A percentile compares a stretch with the other conserved stretches of the same genome.
phyloP scores from a whole-genome alignment of 257 asterid species.

The Rubia yunnanensis region DNA sequence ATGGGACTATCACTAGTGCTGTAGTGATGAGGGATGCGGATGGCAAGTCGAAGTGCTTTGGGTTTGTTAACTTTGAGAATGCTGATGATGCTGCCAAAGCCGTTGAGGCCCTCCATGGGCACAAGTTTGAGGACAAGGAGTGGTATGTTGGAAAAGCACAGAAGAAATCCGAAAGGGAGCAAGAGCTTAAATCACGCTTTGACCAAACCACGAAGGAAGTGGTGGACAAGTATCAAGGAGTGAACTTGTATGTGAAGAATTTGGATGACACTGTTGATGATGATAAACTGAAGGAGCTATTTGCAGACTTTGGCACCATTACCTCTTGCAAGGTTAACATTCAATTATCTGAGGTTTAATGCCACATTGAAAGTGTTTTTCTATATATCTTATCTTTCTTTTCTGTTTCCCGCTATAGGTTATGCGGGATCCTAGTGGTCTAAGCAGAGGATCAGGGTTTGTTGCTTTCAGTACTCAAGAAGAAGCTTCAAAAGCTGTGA shows the following conservation, averaged over 20 bases:
- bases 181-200: constrained; percentile 33
- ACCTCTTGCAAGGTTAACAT: constrained; percentile 46
- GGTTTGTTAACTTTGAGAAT: constrained; percentile 48
- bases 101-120: constrained; percentile 46
- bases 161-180: constrained; percentile 51
- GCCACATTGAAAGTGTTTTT: not conserved
- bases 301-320: constrained; percentile 37
- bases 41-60: constrained; percentile 50
- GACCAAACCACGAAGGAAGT: constrained; percentile 41
- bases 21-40: constrained; percentile 51
- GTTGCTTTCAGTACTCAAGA: constrained; percentile 55
- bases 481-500: constrained; percentile 59
- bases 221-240: constrained; percentile 41
- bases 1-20: constrained; percentile 45
- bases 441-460: constrained; percentile 64
- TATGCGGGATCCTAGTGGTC: constrained; percentile 51
- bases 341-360: not conserved
- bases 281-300: constrained; percentile 46
- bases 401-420: constrained; percentile 25
- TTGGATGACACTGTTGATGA: constrained; percentile 52
- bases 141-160: constrained; percentile 58
- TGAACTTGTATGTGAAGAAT: constrained; percentile 48
- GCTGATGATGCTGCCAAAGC: constrained; percentile 48
- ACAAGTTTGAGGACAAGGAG: constrained; percentile 38
- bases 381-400: no score